Conservation (phyloP, 2,329 filamentous ascomycete genomes). For the Juglanconis sp. region DNA sequence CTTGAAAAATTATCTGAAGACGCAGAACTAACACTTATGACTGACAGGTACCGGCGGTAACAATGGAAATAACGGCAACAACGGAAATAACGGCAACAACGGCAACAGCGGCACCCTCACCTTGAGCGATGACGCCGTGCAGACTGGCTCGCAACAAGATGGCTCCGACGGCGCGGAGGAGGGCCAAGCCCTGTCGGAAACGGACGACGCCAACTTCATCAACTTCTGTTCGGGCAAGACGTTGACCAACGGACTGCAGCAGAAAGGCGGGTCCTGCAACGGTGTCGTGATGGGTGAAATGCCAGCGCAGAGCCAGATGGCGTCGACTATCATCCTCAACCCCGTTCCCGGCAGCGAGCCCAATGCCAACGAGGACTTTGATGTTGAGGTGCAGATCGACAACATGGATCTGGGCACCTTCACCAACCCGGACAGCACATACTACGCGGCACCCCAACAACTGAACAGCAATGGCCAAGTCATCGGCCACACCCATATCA, state of each 20-base stretch:
- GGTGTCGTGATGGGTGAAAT: conserved; percentile 62
- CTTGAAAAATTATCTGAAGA: not conserved
- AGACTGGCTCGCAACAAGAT: conserved; percentile 32
- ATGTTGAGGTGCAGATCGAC: conserved; percentile 47
- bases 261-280: conserved; percentile 60
- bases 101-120: not conserved
- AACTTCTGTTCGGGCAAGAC: conserved; percentile 56
- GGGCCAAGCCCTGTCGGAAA: conserved; percentile 50
- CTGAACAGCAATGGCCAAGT: conserved; percentile 46
- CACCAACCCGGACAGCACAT: conserved; percentile 57
- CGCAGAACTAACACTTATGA: not conserved
- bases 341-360: conserved; percentile 51
- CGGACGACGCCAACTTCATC: conserved; percentile 60
- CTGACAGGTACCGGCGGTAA: not conserved
- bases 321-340: conserved; percentile 52
- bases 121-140: conserved; percentile 33
- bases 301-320: conserved; percentile 52
- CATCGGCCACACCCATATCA: conserved; percentile 59
- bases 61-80: not conserved
- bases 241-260: conserved; percentile 60
- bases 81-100: conserved; percentile 23
- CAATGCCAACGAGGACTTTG: conserved; percentile 45
- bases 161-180: conserved; percentile 41
- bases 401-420: conserved; percentile 58
- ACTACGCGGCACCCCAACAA: conserved; percentile 59